phyloP scores from a whole-genome alignment of 495 filamentous ascomycete species.

The Penicillium paradoxum region DNA sequence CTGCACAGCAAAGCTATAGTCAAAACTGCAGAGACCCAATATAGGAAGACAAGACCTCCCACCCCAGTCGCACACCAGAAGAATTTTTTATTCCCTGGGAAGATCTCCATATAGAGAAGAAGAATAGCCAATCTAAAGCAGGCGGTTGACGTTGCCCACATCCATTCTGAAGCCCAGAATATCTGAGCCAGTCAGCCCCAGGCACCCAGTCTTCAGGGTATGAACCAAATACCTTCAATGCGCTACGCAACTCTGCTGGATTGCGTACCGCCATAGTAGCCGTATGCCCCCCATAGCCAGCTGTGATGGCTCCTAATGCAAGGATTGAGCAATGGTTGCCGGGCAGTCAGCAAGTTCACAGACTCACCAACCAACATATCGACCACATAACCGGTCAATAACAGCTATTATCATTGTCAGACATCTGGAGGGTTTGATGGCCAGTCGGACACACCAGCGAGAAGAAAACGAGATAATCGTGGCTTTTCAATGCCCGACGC shows the following conservation, averaged over 20 bases:
- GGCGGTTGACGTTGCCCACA: constrained; percentile 9
- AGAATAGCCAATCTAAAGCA: constrained; percentile 13
- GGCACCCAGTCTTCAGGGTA: neutral
- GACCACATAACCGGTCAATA: constrained; percentile 2
- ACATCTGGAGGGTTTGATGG: neutral
- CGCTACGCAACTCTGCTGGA: constrained; percentile 1
- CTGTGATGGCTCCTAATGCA: neutral
- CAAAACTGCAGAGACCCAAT: constrained; percentile 15
- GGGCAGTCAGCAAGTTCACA: no score
- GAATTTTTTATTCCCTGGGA: constrained; percentile 1
- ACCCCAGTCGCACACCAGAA: constrained; percentile 5
- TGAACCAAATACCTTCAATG: constrained; percentile 5
- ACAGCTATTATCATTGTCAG: neutral
- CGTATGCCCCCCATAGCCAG: constrained; percentile 9
- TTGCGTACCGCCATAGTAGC: neutral
- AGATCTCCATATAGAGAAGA: constrained; percentile 9
- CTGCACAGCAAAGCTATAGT: constrained; percentile 17
- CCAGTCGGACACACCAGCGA: constrained; percentile 3
- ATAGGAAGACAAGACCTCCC: constrained; percentile 10
- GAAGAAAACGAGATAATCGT: constrained; percentile 10
- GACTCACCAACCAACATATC: neutral
- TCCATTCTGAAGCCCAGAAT: constrained; percentile 17
- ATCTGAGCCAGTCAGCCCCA: neutral
- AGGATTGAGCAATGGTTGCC: neutral
- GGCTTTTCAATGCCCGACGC: neutral